Conservation (phyloP, 257 asterid species). For the Rubia yunnanensis region DNA sequence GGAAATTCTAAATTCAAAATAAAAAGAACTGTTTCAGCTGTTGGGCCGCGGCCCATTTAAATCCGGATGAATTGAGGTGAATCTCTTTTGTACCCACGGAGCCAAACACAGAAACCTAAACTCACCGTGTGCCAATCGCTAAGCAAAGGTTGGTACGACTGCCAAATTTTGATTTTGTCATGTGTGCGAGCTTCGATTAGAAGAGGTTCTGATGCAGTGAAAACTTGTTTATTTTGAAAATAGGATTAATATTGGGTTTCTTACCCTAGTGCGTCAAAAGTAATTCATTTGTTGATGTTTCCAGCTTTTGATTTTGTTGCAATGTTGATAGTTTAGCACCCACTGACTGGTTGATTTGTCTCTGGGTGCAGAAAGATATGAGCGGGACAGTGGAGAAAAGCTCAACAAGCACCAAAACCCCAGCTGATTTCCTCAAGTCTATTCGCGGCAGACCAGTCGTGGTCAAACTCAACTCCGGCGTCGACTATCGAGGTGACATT, state of each 20-base stretch:
- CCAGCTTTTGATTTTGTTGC: not conserved
- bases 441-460: slow-evolving; percentile 97
- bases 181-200: not conserved
- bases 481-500: slow-evolving; percentile 70
- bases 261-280: too few relatives aligned
- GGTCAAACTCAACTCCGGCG: slow-evolving; percentile 91
- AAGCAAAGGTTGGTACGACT: not conserved
- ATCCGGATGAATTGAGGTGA: too few relatives aligned
- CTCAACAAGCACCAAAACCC: slow-evolving; percentile 64
- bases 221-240: too few relatives aligned
- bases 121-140: too few relatives aligned
- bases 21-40: too few relatives aligned
- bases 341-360: not conserved
- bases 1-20: too few relatives aligned
- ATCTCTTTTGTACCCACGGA: too few relatives aligned
- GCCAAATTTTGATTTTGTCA: not conserved
- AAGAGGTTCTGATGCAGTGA: too few relatives aligned
- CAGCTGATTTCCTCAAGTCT: slow-evolving; percentile 91
- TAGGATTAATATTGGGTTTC: not conserved
- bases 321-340: too few relatives aligned
- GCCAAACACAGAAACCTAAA: too few relatives aligned
- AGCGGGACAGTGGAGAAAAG: slow-evolving; percentile 64
- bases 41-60: too few relatives aligned
- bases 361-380: slow-evolving; percentile 31
- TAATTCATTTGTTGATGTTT: not conserved